These are phyloP conservation scores for Fibroporia radiculosa DNA, from an alignment of 768 basidiomycete species.

Conservation along the genomic window DNA sequence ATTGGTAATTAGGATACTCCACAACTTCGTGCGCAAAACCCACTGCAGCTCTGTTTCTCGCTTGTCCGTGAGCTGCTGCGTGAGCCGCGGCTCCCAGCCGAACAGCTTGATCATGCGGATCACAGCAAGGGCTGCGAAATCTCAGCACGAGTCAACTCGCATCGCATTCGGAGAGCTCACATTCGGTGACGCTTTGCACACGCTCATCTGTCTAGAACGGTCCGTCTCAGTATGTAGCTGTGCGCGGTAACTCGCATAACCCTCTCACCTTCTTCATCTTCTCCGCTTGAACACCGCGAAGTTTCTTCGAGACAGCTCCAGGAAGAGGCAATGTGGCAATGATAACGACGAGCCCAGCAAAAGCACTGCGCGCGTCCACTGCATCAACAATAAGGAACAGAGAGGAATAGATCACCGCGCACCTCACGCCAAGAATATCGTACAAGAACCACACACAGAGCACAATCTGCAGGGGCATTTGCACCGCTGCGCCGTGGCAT, in stretches of 20 bases:
- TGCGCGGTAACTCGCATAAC: background rate
- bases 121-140: conserved; percentile 22
- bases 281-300: conserved; percentile 28
- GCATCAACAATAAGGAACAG: background rate
- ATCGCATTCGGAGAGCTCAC: conserved; percentile 10
- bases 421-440: conserved; percentile 42
- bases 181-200: conserved; percentile 36
- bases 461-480: conserved; percentile 32
- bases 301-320: conserved; percentile 29
- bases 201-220: conserved; percentile 33
- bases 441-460: conserved; percentile 37
- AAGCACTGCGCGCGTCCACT: conserved; percentile 25
- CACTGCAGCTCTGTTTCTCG: conserved; percentile 55
- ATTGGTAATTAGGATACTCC: conserved; percentile 38
- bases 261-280: conserved; percentile 34
- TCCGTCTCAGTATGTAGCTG: background rate
- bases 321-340: conserved; percentile 37
- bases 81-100: conserved; percentile 38
- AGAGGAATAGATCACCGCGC: conserved; percentile 5
- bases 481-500: too few relatives aligned
- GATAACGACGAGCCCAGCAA: conserved; percentile 37
- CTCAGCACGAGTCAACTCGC: background rate
- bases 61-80: conserved; percentile 43
- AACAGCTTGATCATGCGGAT: conserved; percentile 47
- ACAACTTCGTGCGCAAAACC: conserved; percentile 44